These are phyloP conservation scores for Colletotrichum euphorbiae DNA, from an alignment of 2,329 filamentous ascomycete genomes.

Conservation along the genomic window DNA sequence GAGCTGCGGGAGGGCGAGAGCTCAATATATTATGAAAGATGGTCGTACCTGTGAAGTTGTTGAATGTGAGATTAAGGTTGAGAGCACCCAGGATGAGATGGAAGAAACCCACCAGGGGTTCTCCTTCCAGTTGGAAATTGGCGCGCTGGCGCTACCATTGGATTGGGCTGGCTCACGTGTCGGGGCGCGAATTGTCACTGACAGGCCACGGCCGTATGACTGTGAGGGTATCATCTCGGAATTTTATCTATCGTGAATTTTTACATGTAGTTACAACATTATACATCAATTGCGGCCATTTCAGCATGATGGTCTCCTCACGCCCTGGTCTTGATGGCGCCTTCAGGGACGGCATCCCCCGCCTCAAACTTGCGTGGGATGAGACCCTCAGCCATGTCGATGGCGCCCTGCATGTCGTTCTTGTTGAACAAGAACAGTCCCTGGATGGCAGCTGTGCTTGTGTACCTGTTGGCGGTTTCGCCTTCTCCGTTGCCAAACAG, in stretches of 20 bases:
- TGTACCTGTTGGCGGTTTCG: slow-evolving; percentile 61
- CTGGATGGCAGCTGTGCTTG: slow-evolving; percentile 92
- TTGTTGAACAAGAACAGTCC: slow-evolving; percentile 97
- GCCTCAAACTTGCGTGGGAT: slow-evolving; percentile 68
- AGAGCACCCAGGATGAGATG: not conserved
- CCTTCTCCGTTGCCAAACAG: slow-evolving; percentile 71
- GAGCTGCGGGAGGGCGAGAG: too few species aligned
- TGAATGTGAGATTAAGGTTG: slow-evolving; percentile 2
- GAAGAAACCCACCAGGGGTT: not conserved
- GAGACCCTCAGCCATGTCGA: slow-evolving; percentile 79
- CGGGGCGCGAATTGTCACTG: not conserved
- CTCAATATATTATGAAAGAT: not conserved
- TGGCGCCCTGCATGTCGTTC: slow-evolving; percentile 86
- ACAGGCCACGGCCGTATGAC: too few species aligned
- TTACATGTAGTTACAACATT: slow-evolving; percentile 31
- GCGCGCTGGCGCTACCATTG: not conserved
- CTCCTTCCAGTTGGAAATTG: not conserved
- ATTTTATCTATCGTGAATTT: slow-evolving; percentile 19
- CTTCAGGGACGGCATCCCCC: slow-evolving; percentile 52
- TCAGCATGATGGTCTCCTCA: slow-evolving; percentile 38
- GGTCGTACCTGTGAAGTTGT: not conserved
- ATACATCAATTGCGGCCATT: not conserved
- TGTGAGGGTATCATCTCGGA: slow-evolving; percentile 23
- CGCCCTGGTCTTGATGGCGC: slow-evolving; percentile 55
- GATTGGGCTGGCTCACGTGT: not conserved